Percentiles rank a stretch among this genome's conserved stretches.
Conservation (phyloP, 352 stramenopile genomes). For the Phytophthora pinifolia region DNA sequence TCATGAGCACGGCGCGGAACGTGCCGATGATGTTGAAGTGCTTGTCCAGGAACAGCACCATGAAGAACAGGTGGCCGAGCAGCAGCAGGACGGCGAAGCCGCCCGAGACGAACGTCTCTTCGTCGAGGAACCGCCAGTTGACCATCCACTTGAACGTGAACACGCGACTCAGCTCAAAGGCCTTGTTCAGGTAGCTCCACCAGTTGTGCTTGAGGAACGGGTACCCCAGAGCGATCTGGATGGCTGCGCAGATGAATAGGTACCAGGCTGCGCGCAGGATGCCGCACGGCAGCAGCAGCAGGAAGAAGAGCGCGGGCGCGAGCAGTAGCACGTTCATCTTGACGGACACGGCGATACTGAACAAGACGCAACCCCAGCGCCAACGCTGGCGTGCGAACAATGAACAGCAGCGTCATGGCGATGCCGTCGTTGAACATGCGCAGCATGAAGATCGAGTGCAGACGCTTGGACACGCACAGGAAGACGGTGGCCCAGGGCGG, state of each 20-base stretch:
- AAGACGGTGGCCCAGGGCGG: slow-evolving; percentile 90
- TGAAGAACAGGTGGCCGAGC: slow-evolving; percentile 60
- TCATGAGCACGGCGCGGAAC: slow-evolving; percentile 64
- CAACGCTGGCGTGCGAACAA: slow-evolving; percentile 86
- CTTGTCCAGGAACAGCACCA: slow-evolving; percentile 80
- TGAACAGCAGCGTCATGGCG: slow-evolving; percentile 95
- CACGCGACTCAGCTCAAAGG: slow-evolving; percentile 97
- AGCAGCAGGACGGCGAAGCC: slow-evolving; percentile 63
- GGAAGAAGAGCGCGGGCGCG: slow-evolving; percentile 94
- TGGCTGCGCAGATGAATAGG: slow-evolving; percentile 90
- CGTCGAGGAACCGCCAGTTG: slow-evolving; percentile 95
- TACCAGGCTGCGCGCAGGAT: slow-evolving; percentile 80
- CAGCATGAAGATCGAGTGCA: slow-evolving; percentile 99
- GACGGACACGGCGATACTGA: slow-evolving; percentile 96
- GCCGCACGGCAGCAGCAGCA: slow-evolving; percentile 92
- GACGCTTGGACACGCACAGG: slow-evolving; percentile 93
- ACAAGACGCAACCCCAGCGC: slow-evolving; percentile 91
- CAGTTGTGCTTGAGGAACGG: slow-evolving; percentile 96
- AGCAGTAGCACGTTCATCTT: slow-evolving; percentile 99
- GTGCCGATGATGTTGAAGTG: slow-evolving; percentile 82
- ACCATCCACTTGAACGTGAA: slow-evolving; percentile 99
- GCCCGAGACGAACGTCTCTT: slow-evolving; percentile 78
- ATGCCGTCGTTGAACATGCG: slow-evolving; percentile 99
- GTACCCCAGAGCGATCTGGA: slow-evolving; percentile 89
- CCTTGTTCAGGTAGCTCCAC: slow-evolving; percentile 94